These are phyloP conservation scores for Dissophora ornata DNA, from an alignment of 192 early-diverging fungal genomes.

Conservation along the genomic window DNA sequence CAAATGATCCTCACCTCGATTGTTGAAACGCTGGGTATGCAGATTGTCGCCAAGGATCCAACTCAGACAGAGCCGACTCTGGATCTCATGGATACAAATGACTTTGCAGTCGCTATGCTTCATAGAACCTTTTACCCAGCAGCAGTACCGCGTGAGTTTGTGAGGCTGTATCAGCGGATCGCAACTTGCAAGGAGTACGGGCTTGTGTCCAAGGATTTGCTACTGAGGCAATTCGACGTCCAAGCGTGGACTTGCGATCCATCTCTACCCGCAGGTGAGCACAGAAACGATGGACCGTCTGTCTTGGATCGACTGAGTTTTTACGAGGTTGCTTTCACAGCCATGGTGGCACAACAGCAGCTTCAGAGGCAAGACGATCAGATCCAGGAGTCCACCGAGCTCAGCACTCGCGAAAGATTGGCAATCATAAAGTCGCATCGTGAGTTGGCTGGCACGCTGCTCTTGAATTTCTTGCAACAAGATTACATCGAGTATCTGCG, in stretches of 20 bases:
- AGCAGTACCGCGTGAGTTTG: conserved; percentile 33
- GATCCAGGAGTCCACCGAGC: conserved; percentile 42
- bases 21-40: conserved; percentile 35
- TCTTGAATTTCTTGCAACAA: conserved; percentile 41
- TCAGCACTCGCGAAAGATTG: conserved; percentile 38
- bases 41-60: conserved; percentile 40
- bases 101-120: conserved; percentile 36
- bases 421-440: conserved; percentile 53
- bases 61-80: conserved; percentile 38
- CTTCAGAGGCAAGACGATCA: conserved; percentile 42
- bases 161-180: conserved; percentile 39
- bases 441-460: conserved; percentile 39
- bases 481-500: conserved; percentile 46
- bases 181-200: conserved; percentile 42
- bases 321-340: conserved; percentile 44
- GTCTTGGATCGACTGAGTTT: conserved; percentile 31
- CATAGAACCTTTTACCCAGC: conserved; percentile 50
- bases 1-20: conserved; percentile 29
- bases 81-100: conserved; percentile 43
- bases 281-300: conserved; percentile 5
- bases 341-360: conserved; percentile 51
- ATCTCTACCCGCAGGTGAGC: background rate
- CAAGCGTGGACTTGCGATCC: conserved; percentile 39
- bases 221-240: conserved; percentile 48
- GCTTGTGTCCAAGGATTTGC: conserved; percentile 32